These are phyloP conservation scores for Eurotiales sp. DNA, from an alignment of 2,329 filamentous ascomycete genomes.

Conservation along the genomic window DNA sequence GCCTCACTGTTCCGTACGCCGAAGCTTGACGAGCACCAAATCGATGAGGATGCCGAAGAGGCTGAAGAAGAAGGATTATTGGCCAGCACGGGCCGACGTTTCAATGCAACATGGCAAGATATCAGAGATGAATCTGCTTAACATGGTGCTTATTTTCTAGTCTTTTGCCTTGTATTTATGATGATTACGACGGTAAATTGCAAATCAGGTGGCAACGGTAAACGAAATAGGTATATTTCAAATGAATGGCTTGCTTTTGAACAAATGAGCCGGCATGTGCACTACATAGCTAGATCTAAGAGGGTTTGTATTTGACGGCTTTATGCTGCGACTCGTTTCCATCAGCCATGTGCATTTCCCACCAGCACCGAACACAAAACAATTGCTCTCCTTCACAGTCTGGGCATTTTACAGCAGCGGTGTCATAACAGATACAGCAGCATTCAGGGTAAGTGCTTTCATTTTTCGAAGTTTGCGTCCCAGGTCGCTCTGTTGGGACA, in stretches of 20 bases:
- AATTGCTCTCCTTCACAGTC: conserved; percentile 65
- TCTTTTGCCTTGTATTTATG: neutral
- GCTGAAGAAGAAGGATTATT: conserved; percentile 92
- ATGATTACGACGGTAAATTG: neutral
- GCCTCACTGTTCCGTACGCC: conserved; percentile 78
- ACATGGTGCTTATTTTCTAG: neutral
- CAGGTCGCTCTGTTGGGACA: conserved; percentile 11
- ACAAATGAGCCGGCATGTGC: neutral
- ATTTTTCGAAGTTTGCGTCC: neutral
- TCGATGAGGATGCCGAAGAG: conserved; percentile 85
- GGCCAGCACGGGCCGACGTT: conserved; percentile 74
- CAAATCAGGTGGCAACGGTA: neutral
- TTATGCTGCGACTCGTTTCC: conserved; percentile 69
- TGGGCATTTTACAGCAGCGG: conserved; percentile 67
- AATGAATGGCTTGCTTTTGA: neutral
- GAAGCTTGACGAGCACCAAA: conserved; percentile 67
- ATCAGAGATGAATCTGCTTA: conserved; percentile 41
- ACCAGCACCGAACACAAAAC: conserved; percentile 77
- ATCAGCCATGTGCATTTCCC: conserved; percentile 70
- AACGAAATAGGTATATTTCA: neutral
- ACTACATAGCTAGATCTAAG: conserved; percentile 17
- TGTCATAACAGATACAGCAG: conserved; percentile 79
- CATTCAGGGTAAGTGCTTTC: conserved; percentile 42
- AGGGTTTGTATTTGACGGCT: conserved; percentile 56
- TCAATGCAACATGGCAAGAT: conserved; percentile 85